Conservation (phyloP, 2,329 filamentous ascomycete genomes). For the Blastomyces gilchristii region DNA sequence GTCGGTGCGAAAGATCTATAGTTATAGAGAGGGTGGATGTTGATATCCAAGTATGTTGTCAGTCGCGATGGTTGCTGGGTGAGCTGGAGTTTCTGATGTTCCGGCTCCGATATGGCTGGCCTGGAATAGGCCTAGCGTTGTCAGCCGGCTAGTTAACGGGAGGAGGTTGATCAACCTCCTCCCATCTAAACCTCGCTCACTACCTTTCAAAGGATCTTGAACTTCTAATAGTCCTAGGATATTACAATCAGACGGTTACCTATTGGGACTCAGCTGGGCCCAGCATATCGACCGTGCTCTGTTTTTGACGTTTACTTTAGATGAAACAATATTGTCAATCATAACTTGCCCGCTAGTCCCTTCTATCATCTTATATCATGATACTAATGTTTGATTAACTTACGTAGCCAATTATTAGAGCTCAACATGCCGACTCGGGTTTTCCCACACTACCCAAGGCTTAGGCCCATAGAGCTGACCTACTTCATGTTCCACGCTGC, state of each 20-base stretch:
- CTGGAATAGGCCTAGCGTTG: neutral
- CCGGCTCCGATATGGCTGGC: neutral
- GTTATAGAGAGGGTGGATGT: neutral
- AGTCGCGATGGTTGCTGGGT: neutral
- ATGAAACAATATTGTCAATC: neutral
- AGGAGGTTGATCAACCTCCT: neutral
- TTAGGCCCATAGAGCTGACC: too few species aligned
- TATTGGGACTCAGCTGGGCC: neutral
- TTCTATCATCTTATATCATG: too few species aligned
- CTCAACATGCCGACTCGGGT: too few species aligned
- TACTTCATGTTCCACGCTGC: too few species aligned
- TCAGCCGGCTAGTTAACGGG: too few species aligned
- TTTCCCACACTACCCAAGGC: too few species aligned
- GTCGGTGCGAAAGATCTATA: neutral
- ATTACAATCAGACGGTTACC: neutral
- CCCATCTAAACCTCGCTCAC: neutral
- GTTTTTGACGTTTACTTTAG: neutral
- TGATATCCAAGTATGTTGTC: neutral
- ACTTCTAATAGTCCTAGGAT: neutral
- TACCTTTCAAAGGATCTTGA: neutral
- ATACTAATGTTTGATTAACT: neutral
- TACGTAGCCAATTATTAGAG: too few species aligned
- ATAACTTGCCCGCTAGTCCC: neutral
- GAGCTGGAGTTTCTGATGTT: constrained; percentile 3
- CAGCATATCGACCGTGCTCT: neutral